Evolutionary conservation across 2,329 filamentous ascomycete genomes (phyloP).

Genomic region (Verticillium isaacii): DNA sequence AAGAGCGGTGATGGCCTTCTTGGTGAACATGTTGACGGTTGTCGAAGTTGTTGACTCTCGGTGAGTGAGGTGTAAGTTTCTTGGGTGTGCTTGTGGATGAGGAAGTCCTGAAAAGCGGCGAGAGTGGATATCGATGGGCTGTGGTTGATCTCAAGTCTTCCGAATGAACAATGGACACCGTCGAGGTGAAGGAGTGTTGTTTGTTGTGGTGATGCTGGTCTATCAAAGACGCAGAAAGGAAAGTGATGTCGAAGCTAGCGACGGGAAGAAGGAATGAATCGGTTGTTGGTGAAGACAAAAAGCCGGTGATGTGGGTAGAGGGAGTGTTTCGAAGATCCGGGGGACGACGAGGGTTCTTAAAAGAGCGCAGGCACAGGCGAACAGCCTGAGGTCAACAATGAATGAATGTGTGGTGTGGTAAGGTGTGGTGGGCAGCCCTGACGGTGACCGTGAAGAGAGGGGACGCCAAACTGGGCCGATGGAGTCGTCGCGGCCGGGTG

Average conservation of each 20-base stretch:
- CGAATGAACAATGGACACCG: neutral
- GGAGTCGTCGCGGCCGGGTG: neutral
- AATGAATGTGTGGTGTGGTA: neutral
- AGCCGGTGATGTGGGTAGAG: constrained; percentile 10
- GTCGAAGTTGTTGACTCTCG: constrained; percentile 7
- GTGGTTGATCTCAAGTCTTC: neutral
- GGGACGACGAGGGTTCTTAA: constrained; percentile 11
- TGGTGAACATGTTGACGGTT: constrained; percentile 34
- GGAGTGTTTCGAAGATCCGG: constrained; percentile 7
- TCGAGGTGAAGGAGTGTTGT: constrained; percentile 1
- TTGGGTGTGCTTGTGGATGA: constrained; percentile 7
- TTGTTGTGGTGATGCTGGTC: constrained; percentile 21
- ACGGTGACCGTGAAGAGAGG: neutral
- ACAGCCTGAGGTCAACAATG: constrained; percentile 7
- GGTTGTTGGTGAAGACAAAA: constrained; percentile 2
- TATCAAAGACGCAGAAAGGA: constrained; percentile 48
- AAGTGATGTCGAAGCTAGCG: constrained; percentile 25
- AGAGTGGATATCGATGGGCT: neutral
- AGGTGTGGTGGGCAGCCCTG: neutral
- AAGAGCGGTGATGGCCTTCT: constrained; percentile 32
- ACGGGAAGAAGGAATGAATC: constrained; percentile 1
- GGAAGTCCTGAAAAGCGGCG: constrained; percentile 1
- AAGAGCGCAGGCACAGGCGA: constrained; percentile 15
- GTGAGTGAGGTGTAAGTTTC: no score
- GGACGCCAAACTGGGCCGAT: neutral